Conservation (phyloP, 495 filamentous ascomycete genomes). For the Penicillium cosmopolitanum region DNA sequence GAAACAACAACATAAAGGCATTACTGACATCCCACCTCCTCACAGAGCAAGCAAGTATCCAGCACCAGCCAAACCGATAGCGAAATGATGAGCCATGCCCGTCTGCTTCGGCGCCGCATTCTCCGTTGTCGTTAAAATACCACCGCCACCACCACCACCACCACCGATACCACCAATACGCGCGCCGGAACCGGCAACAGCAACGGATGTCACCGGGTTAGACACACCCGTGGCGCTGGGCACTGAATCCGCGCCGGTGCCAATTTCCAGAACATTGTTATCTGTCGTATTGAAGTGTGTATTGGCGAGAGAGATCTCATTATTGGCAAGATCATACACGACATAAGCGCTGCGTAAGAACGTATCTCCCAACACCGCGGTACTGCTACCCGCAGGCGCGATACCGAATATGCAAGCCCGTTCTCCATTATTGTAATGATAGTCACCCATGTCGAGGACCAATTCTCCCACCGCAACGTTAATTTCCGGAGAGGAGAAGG, state of each 20-base stretch:
- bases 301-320: constrained; percentile 84
- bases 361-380: constrained; percentile 83
- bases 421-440: constrained; percentile 64
- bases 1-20: background rate
- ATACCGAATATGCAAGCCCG: constrained; percentile 77
- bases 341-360: constrained; percentile 92
- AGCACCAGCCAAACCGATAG: constrained; percentile 32
- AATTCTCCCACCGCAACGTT: constrained; percentile 76
- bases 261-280: constrained; percentile 72
- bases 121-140: constrained; percentile 21
- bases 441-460: constrained; percentile 64
- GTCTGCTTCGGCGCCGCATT: constrained; percentile 21
- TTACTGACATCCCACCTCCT: background rate
- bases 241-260: constrained; percentile 61
- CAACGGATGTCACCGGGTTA: constrained; percentile 60
- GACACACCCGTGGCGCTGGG: constrained; percentile 71
- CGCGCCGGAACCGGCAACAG: constrained; percentile 39
- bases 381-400: constrained; percentile 66
- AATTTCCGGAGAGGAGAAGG: constrained; percentile 69
- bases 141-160: constrained; percentile 13
- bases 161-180: constrained; percentile 39
- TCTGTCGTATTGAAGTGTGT: constrained; percentile 78
- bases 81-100: constrained; percentile 28
- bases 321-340: constrained; percentile 87
- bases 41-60: constrained; percentile 34